Conservation (phyloP, 83 land plant genomes). For the Picea abies region DNA sequence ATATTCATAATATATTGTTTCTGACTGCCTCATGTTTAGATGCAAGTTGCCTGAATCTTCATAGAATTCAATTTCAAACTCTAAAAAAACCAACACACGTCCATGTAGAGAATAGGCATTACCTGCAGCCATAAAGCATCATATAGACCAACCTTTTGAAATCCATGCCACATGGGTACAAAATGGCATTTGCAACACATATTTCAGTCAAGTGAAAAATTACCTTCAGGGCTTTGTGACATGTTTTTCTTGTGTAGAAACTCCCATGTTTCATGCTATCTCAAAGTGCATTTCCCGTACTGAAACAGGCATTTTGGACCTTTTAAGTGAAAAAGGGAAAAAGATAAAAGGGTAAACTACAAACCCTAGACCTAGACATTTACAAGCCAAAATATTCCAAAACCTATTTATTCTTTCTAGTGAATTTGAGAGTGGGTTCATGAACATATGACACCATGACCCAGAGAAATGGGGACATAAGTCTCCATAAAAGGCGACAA, state of each 20-base stretch:
- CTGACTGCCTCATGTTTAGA: neutral
- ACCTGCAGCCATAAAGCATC: neutral
- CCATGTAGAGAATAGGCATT: too few species aligned
- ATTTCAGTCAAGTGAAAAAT: neutral
- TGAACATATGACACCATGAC: neutral
- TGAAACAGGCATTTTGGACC: neutral
- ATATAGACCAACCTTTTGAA: neutral
- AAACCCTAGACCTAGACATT: neutral
- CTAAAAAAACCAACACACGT: neutral
- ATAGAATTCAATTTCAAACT: neutral
- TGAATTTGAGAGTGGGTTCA: neutral
- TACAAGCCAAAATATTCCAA: neutral
- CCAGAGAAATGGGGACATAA: neutral
- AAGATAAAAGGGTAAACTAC: neutral
- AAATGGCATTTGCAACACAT: neutral
- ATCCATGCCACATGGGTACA: neutral
- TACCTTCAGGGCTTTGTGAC: neutral
- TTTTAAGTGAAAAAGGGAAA: neutral
- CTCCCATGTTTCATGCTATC: neutral
- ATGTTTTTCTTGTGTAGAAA: neutral
- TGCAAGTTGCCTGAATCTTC: slow-evolving; percentile 3
- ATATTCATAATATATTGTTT: neutral
- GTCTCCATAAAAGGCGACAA: neutral
- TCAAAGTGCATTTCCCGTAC: neutral
- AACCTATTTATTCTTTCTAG: neutral